phyloP scores from a whole-genome alignment of 208 protist species.

The Wallacemonas sp. region DNA sequence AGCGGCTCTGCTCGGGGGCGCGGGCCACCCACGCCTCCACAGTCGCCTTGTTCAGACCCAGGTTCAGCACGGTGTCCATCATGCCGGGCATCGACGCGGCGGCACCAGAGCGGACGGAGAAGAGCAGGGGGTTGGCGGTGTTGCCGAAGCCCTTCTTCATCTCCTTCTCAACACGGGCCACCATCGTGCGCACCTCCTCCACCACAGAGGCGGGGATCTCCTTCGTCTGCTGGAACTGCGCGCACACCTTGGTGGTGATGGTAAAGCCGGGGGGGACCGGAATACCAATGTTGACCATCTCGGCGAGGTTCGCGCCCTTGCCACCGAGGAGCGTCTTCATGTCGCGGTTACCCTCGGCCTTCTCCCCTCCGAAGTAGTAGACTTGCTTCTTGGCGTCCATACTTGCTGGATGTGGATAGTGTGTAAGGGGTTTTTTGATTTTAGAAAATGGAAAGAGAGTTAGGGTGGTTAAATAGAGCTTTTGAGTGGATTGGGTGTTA shows the following conservation, averaged over 20 bases:
- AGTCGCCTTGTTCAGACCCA: conserved; percentile 90
- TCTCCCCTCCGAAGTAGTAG: conserved; percentile 77
- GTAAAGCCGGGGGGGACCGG: conserved; percentile 94
- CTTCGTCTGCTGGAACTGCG: conserved; percentile 66
- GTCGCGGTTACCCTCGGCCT: conserved; percentile 76
- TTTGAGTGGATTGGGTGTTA: too few species aligned
- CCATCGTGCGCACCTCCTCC: conserved; percentile 59
- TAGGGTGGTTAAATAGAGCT: not conserved
- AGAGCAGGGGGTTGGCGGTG: conserved; percentile 82
- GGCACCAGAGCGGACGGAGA: conserved; percentile 94
- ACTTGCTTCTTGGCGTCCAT: conserved; percentile 67
- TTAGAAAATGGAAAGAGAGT: conserved; percentile 14
- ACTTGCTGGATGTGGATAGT: conserved; percentile 5
- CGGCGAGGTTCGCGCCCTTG: conserved; percentile 92
- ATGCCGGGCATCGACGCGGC: conserved; percentile 96
- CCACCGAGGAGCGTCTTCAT: conserved; percentile 94
- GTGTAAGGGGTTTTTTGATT: conserved; percentile 1
- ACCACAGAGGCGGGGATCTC: conserved; percentile 53
- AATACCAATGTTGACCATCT: conserved; percentile 93
- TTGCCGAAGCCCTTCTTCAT: conserved; percentile 86
- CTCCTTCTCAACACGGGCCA: conserved; percentile 81
- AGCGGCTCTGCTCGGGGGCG: conserved; percentile 69
- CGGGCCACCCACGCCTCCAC: conserved; percentile 73
- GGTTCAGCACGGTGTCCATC: conserved; percentile 96
- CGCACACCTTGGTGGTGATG: conserved; percentile 91